Evolutionary conservation across 306 rosid genomes (phyloP).

Genomic region (Luffa acutangula): DNA sequence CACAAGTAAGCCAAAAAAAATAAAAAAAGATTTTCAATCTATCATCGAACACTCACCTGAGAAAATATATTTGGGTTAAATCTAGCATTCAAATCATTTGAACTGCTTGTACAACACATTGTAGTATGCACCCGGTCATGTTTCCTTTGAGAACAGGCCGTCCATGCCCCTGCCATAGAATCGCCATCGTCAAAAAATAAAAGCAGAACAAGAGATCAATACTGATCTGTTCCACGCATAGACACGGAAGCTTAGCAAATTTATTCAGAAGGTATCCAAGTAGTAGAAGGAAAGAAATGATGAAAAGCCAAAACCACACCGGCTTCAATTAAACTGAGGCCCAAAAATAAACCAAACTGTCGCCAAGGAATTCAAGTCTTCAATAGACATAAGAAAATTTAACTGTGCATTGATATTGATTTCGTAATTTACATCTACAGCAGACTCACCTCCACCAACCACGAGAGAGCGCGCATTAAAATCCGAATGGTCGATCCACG

Average conservation of each 20-base stretch:
- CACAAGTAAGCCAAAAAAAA: background rate
- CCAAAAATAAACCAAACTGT: background rate
- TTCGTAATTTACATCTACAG: background rate
- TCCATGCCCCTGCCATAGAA: conserved; percentile 43
- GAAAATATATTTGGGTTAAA: conserved; percentile 13
- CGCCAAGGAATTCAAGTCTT: background rate
- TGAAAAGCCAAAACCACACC: background rate
- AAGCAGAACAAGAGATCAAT: background rate
- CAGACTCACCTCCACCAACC: conserved; percentile 33
- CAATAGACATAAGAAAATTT: background rate
- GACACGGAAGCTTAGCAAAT: background rate
- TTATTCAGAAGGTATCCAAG: background rate
- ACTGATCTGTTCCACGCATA: background rate
- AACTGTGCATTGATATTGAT: background rate
- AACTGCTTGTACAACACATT: conserved; percentile 16
- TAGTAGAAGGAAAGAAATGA: background rate
- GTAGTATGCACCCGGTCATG: conserved; percentile 25
- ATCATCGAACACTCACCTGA: conserved; percentile 39
- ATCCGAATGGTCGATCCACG: conserved; percentile 35
- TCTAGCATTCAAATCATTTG: conserved; percentile 24
- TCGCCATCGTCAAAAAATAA: background rate
- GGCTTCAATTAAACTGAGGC: background rate
- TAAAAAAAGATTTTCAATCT: background rate
- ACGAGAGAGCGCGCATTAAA: conserved; percentile 16
- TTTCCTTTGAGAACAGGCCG: conserved; percentile 31